Base-by-base conservation (phyloP, 345 rosid genomes). In the Syzygium aqueum region DNA sequence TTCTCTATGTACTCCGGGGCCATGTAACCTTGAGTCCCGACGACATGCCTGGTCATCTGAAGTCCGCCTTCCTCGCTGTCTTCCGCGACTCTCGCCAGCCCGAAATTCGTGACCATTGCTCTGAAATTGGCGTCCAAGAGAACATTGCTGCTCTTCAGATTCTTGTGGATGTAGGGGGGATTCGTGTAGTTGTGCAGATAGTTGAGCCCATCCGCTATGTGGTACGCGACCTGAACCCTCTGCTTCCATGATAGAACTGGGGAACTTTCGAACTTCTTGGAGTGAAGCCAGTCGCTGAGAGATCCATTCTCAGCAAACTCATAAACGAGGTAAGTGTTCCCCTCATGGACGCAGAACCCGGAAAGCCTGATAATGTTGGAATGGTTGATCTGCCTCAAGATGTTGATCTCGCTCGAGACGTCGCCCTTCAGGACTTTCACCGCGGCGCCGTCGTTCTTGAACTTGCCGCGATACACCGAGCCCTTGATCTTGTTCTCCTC, bases 1-100 rank as follows among this genome's bases (percentile, higher is more conserved):
- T 96, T 95, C 88, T 97, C 98, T 0, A 96, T 89, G 87, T 95
- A 97, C 90, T 97, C 99, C 0, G 99, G 99, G 40, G 99, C 94
- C 96, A 97, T 90, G 85, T 96, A 97, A 25, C 99, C 98, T 63
- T 96, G 95, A 51, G 95, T 94, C 63, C 98, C 99, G 16, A 95
- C 92, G 50, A 97, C 99, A 46, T 96, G 98, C 56, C 95, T 92
- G 0, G 99, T 97, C 85, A 95, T 77, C 86, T 95, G 97, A 90
- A 94, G 84, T 27, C 90, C 93, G 11, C 95, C 93, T 17, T 90
- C 90, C 28, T 89, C 93, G 57, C 88, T 88, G 52, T 90, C 89
- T 4, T 91, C 95, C 43, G 92, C 87, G 52, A 87, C 87, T 91
- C 98, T 95, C 8, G 99, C 98, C 52, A 94, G 86, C 1, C 98